Percentiles rank a stretch among this genome's conserved stretches.
These are phyloP conservation scores for Botrytis elliptica DNA, from an alignment of 2,329 filamentous ascomycete genomes.

Conservation along the genomic window DNA sequence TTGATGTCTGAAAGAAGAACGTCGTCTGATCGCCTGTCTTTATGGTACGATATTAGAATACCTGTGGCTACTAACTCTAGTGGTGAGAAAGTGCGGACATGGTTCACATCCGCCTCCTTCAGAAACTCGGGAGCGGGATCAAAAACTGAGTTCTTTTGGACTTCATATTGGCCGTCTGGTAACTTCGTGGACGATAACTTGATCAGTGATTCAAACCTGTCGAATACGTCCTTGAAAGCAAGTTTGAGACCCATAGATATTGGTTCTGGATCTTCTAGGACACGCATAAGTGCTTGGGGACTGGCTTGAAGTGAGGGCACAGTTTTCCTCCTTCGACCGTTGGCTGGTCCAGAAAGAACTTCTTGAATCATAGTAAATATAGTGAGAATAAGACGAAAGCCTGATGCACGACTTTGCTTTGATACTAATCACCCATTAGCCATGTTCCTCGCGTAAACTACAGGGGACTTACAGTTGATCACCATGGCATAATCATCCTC, in stretches of 20 bases:
- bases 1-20: conserved; percentile 40
- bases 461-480: conserved; percentile 37
- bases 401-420: conserved; percentile 39
- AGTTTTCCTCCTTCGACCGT: conserved; percentile 20
- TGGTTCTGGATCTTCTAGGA: conserved; percentile 37
- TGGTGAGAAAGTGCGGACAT: conserved; percentile 41
- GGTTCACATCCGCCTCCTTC: conserved; percentile 28
- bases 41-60: conserved; percentile 38
- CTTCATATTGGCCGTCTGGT: conserved; percentile 30
- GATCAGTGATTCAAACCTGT: conserved; percentile 38
- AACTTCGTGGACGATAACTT: conserved; percentile 35
- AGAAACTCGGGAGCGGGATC: conserved; percentile 36
- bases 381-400: conserved; percentile 40
- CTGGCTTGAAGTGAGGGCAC: conserved; percentile 37
- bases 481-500: conserved; percentile 45
- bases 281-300: conserved; percentile 35
- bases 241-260: conserved; percentile 36
- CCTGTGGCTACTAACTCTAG: conserved; percentile 40
- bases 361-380: conserved; percentile 41
- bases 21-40: conserved; percentile 33
- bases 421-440: conserved; percentile 31
- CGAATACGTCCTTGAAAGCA: conserved; percentile 37
- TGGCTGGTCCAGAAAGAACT: conserved; percentile 26
- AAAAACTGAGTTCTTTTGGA: conserved; percentile 35
- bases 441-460: neutral